These are phyloP conservation scores for Pontederia crassipes DNA, from an alignment of 176 grass and related monocot species.

Conservation along the genomic window DNA sequence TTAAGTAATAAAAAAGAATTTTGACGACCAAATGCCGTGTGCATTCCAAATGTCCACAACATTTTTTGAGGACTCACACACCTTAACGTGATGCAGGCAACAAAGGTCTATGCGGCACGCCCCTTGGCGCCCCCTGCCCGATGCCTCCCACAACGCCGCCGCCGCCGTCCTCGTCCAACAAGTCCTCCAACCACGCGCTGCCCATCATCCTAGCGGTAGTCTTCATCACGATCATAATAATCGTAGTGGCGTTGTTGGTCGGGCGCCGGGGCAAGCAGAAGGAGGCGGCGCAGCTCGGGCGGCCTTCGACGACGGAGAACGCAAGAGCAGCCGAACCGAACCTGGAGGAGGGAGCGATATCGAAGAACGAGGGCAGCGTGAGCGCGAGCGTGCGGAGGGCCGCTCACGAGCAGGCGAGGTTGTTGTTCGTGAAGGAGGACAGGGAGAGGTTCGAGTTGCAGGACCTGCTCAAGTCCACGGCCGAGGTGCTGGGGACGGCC, in stretches of 20 bases:
- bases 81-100: slow-evolving; percentile 34
- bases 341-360: background rate
- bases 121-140: slow-evolving; percentile 35
- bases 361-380: slow-evolving; percentile 11
- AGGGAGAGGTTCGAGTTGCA: slow-evolving; percentile 56
- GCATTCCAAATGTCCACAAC: background rate
- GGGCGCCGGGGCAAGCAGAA: slow-evolving; percentile 17
- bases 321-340: slow-evolving; percentile 3
- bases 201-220: slow-evolving; percentile 19
- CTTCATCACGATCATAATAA: slow-evolving; percentile 24
- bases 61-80: background rate
- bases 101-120: slow-evolving; percentile 54
- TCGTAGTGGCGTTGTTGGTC: slow-evolving; percentile 26
- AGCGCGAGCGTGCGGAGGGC: slow-evolving; percentile 14
- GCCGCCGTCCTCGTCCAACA: slow-evolving; percentile 6
- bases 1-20: background rate
- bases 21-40: too few species aligned
- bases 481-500: slow-evolving; percentile 66
- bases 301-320: background rate
- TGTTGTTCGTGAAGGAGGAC: slow-evolving; percentile 61
- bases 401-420: slow-evolving; percentile 37
- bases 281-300: slow-evolving; percentile 21
- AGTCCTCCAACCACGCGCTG: background rate
- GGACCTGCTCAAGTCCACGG: slow-evolving; percentile 78
- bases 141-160: background rate